phyloP scores from a whole-genome alignment of 495 filamentous ascomycete genomes.

The Peziza echinospora region DNA sequence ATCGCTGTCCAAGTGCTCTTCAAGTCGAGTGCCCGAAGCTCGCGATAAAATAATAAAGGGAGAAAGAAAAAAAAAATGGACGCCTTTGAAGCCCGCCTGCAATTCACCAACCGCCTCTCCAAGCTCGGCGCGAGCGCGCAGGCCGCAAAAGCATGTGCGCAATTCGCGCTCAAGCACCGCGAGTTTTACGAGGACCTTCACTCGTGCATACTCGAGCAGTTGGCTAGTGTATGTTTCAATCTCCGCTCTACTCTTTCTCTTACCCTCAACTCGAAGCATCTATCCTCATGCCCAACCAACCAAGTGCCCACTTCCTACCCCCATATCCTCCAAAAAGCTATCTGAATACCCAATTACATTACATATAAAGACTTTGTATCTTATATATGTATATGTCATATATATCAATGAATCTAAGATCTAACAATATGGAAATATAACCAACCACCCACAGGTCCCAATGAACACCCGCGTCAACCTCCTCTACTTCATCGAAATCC shows the following conservation, averaged over 20 bases:
- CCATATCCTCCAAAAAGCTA: too few species aligned
- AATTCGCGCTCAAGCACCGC: conserved; percentile 78
- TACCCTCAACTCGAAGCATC: too few species aligned
- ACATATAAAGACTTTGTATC: not conserved
- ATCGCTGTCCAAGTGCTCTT: too few species aligned
- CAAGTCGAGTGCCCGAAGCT: too few species aligned
- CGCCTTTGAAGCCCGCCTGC: conserved; percentile 95
- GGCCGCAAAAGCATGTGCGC: conserved; percentile 75
- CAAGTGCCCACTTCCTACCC: too few species aligned
- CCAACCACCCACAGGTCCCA: conserved; percentile 40
- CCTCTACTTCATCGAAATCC: conserved; percentile 94
- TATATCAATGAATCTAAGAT: not conserved
- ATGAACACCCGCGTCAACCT: conserved; percentile 98
- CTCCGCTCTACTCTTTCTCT: too few species aligned
- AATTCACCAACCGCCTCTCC: conserved; percentile 72
- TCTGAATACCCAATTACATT: too few species aligned
- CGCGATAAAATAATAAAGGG: too few species aligned
- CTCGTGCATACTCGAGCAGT: conserved; percentile 86
- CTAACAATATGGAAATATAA: too few species aligned
- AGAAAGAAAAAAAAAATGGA: too few species aligned
- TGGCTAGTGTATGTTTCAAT: conserved; percentile 52
- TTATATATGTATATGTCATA: conserved; percentile 4
- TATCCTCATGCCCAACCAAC: too few species aligned
- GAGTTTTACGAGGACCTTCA: conserved; percentile 94
- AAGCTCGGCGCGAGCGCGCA: conserved; percentile 74